These are phyloP conservation scores for Yamadazyma trypodendri DNA, from an alignment of 1,139 yeast genomes.

Conservation along the genomic window DNA sequence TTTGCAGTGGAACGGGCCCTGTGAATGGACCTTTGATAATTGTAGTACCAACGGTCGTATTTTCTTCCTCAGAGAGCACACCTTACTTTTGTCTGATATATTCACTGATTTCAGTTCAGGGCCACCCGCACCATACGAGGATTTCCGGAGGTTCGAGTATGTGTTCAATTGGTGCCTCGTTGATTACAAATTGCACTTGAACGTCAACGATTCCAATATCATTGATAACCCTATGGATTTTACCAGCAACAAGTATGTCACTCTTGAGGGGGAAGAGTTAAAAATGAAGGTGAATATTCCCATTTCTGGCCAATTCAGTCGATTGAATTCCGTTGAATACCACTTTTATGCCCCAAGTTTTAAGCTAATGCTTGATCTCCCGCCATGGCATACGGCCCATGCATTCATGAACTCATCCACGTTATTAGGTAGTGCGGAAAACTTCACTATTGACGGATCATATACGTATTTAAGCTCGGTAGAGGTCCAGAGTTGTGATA, in stretches of 20 bases:
- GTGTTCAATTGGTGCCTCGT: slow-evolving; percentile 56
- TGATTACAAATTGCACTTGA: slow-evolving; percentile 63
- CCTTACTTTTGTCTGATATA: slow-evolving; percentile 70
- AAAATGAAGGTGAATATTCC: slow-evolving; percentile 55
- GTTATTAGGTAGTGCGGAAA: slow-evolving; percentile 61
- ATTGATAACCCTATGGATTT: slow-evolving; percentile 86
- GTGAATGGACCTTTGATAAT: slow-evolving; percentile 64
- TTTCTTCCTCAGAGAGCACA: slow-evolving; percentile 82
- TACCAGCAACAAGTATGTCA: slow-evolving; percentile 71
- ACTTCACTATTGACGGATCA: slow-evolving; percentile 62
- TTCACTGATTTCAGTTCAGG: slow-evolving; percentile 78
- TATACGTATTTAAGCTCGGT: slow-evolving; percentile 61
- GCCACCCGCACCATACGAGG: slow-evolving; percentile 68
- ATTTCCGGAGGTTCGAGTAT: slow-evolving; percentile 71
- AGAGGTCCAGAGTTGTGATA: slow-evolving; percentile 67
- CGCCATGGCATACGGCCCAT: slow-evolving; percentile 87
- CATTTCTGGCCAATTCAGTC: slow-evolving; percentile 55
- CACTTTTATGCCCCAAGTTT: slow-evolving; percentile 57
- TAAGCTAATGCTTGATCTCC: slow-evolving; percentile 67
- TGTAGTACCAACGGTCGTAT: slow-evolving; percentile 53
- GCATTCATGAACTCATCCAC: slow-evolving; percentile 64
- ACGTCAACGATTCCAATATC: slow-evolving; percentile 83
- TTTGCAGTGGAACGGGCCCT: slow-evolving; percentile 75
- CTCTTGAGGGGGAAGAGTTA: slow-evolving; percentile 68
- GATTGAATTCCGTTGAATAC: slow-evolving; percentile 56